Percentiles rank a stretch among this genome's conserved stretches.
These are phyloP conservation scores for Solanum verrucosum DNA, from an alignment of 257 asterid genomes.

Conservation along the genomic window DNA sequence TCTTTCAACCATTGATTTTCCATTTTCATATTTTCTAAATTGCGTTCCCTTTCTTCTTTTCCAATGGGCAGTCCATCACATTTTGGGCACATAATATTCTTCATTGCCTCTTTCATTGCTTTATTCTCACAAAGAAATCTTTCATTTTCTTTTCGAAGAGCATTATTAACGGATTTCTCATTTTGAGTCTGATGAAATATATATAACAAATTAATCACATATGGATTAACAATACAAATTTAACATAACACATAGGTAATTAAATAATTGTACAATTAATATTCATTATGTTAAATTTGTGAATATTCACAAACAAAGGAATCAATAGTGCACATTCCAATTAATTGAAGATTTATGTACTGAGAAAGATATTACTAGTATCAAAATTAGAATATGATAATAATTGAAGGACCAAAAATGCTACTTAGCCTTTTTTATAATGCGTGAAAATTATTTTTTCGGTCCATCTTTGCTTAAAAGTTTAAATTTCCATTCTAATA, in stretches of 20 bases:
- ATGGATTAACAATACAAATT: background rate
- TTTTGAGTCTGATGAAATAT: slow-evolving; percentile 32
- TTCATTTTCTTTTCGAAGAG: slow-evolving; percentile 45
- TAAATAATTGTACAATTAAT: too few relatives aligned
- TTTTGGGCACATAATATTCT: slow-evolving; percentile 22
- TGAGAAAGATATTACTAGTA: background rate
- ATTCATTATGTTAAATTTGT: too few relatives aligned
- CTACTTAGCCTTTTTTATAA: background rate
- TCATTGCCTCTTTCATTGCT: slow-evolving; percentile 42
- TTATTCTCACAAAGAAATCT: slow-evolving; percentile 40
- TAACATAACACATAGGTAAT: background rate
- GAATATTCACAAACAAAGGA: background rate
- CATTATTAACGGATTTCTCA: slow-evolving; percentile 41
- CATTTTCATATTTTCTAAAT: slow-evolving; percentile 25
- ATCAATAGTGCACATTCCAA: too few relatives aligned
- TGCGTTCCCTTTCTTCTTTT: slow-evolving; percentile 26
- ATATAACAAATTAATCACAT: background rate
- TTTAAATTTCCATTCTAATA: background rate
- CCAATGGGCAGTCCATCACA: slow-evolving; percentile 30
- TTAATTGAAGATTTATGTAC: too few relatives aligned
- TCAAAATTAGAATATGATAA: background rate
- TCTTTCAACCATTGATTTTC: slow-evolving; percentile 45
- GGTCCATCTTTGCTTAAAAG: background rate
- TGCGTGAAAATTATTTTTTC: background rate
- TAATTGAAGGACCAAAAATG: background rate